These are phyloP conservation scores for Wallacemonas collosoma DNA, from an alignment of 208 protist genomes.

Conservation along the genomic window DNA sequence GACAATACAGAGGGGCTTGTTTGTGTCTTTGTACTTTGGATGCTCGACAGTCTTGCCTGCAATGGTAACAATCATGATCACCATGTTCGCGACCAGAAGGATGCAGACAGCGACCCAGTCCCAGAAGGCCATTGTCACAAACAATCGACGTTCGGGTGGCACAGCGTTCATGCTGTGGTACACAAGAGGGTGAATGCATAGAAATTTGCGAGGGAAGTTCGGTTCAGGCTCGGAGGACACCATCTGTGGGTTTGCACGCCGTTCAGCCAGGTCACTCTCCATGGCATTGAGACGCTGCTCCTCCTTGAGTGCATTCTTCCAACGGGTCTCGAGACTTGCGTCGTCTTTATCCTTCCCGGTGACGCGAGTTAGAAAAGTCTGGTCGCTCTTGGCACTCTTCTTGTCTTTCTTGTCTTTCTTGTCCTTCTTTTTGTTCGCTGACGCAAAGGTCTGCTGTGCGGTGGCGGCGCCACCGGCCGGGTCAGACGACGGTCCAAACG, in stretches of 20 bases:
- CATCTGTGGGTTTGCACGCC: neutral
- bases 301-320: slow-evolving; percentile 65
- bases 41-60: slow-evolving; percentile 2
- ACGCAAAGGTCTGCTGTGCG: neutral
- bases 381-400: slow-evolving; percentile 39
- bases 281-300: slow-evolving; percentile 66
- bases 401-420: slow-evolving; percentile 45
- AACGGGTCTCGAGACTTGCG: slow-evolving; percentile 51
- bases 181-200: slow-evolving; percentile 74
- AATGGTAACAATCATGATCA: slow-evolving; percentile 37
- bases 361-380: slow-evolving; percentile 46
- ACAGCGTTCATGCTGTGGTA: slow-evolving; percentile 59
- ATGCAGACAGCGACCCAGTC: slow-evolving; percentile 70
- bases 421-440: slow-evolving; percentile 27
- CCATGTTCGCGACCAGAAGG: slow-evolving; percentile 55
- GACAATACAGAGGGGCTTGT: slow-evolving; percentile 40
- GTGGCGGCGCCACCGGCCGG: neutral
- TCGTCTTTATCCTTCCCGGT: slow-evolving; percentile 45
- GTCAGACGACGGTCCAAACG: slow-evolving; percentile 25
- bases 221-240: slow-evolving; percentile 21
- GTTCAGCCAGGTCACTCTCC: slow-evolving; percentile 28
- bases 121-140: slow-evolving; percentile 62
- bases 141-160: slow-evolving; percentile 34
- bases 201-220: slow-evolving; percentile 76
- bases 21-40: slow-evolving; percentile 27